Percentiles rank a stretch among this genome's conserved stretches.
phyloP scores from a whole-genome alignment of 2,329 filamentous ascomycete genomes.

The Hymenotorrendiella dingleyae region DNA sequence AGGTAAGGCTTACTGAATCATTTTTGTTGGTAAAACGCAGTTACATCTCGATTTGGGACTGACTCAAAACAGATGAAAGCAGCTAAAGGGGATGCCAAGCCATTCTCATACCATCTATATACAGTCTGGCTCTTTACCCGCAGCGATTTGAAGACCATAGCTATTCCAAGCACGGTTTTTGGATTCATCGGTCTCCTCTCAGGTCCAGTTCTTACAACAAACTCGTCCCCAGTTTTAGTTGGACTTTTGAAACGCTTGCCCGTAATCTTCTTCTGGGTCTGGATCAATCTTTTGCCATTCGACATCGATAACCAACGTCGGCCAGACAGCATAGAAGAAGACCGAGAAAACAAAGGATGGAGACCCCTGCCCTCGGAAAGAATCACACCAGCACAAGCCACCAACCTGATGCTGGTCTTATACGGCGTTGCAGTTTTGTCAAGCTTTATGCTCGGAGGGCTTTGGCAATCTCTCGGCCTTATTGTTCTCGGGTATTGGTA shows the following conservation, averaged over 20 bases:
- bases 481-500: constrained; percentile 4
- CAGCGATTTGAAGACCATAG: constrained; percentile 1
- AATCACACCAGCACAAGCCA: constrained; percentile 11
- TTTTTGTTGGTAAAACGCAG: too few relatives aligned
- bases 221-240: not conserved
- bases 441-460: not conserved
- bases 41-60: too few relatives aligned
- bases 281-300: not conserved
- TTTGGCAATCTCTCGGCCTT: not conserved
- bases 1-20: too few relatives aligned
- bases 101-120: not conserved
- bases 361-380: constrained; percentile 26
- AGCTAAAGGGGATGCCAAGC: too few relatives aligned
- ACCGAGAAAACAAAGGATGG: constrained; percentile 30
- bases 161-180: not conserved
- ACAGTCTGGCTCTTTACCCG: constrained; percentile 1
- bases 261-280: not conserved
- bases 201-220: too few relatives aligned
- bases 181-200: not conserved
- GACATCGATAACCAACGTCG: not conserved
- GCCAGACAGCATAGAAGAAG: constrained; percentile 14
- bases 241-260: not conserved
- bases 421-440: not conserved
- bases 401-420: not conserved
- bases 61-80: too few relatives aligned